These are phyloP conservation scores for Sphaerobolus stellatus DNA, from an alignment of 1,284 basidiomycete genomes.

Conservation along the genomic window DNA sequence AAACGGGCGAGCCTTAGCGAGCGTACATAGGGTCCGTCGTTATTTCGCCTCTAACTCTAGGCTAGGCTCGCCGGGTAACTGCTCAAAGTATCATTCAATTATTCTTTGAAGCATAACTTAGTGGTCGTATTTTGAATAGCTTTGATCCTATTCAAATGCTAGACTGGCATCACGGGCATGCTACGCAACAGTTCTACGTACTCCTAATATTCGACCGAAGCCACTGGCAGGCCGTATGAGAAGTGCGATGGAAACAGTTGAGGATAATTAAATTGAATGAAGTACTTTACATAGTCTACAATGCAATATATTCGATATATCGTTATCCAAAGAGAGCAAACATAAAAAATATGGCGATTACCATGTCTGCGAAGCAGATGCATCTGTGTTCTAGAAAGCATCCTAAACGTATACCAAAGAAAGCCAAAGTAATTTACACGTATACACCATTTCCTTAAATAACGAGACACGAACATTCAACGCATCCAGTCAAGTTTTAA, in stretches of 20 bases:
- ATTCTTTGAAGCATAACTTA: neutral
- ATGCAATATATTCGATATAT: too few species aligned
- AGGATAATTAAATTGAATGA: too few species aligned
- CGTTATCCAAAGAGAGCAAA: too few species aligned
- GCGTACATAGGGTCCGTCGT: too few species aligned
- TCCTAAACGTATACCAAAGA: neutral
- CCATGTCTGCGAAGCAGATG: neutral
- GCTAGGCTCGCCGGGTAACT: constrained; percentile 92
- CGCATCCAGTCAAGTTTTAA: too few species aligned
- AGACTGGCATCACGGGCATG: constrained; percentile 91
- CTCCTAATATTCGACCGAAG: constrained; percentile 37
- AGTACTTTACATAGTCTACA: too few species aligned
- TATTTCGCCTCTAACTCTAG: constrained; percentile 55
- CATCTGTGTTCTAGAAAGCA: neutral
- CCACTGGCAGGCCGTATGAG: constrained; percentile 96
- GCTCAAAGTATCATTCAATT: constrained; percentile 19
- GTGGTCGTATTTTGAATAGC: constrained; percentile 48
- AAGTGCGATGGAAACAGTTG: constrained; percentile 99
- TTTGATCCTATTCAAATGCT: constrained; percentile 95
- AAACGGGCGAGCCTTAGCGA: too few species aligned
- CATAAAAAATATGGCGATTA: too few species aligned
- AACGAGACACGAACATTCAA: too few species aligned
- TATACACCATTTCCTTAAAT: too few species aligned
- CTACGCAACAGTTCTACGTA: neutral
- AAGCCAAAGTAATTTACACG: too few species aligned